phyloP scores from a whole-genome alignment of 768 basidiomycete genomes.

The Lentinus tigrinus region DNA sequence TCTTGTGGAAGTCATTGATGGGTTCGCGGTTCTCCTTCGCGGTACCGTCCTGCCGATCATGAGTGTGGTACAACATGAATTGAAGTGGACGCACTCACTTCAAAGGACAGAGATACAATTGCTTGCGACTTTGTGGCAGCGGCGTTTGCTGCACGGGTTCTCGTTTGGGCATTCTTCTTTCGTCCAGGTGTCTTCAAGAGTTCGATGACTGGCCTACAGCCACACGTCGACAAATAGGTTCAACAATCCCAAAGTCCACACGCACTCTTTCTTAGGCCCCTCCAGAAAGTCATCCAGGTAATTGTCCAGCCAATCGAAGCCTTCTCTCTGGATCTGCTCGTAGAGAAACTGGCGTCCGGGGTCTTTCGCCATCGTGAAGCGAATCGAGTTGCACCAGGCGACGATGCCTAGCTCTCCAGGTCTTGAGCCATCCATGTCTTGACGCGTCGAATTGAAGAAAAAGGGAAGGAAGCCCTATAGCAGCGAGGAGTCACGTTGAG shows the following conservation, averaged over 20 bases:
- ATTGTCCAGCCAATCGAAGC: conserved; percentile 76
- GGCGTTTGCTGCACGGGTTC: conserved; percentile 42
- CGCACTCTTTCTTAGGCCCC: conserved; percentile 65
- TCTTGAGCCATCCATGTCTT: conserved; percentile 19
- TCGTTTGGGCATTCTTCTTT: conserved; percentile 55
- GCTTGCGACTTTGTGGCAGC: conserved; percentile 46
- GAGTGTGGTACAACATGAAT: not conserved
- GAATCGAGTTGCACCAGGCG: conserved; percentile 67
- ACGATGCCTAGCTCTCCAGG: conserved; percentile 49
- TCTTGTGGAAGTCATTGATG: conserved; percentile 47
- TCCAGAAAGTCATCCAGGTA: conserved; percentile 72
- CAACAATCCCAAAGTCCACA: not conserved
- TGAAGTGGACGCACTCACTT: conserved; percentile 36
- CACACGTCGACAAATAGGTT: not conserved
- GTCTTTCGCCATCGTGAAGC: conserved; percentile 69
- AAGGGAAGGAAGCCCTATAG: not conserved
- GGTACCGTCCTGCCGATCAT: conserved; percentile 32
- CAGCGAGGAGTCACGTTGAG: not conserved
- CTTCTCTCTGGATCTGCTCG: conserved; percentile 71
- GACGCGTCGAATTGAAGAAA: not conserved
- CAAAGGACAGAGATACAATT: conserved; percentile 39
- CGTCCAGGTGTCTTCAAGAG: conserved; percentile 83
- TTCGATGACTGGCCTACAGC: conserved; percentile 65
- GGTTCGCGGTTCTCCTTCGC: conserved; percentile 42
- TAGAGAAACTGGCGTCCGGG: conserved; percentile 69